Evolutionary conservation across 768 basidiomycete species (phyloP).

Genomic region (Rubroboletus satanas): DNA sequence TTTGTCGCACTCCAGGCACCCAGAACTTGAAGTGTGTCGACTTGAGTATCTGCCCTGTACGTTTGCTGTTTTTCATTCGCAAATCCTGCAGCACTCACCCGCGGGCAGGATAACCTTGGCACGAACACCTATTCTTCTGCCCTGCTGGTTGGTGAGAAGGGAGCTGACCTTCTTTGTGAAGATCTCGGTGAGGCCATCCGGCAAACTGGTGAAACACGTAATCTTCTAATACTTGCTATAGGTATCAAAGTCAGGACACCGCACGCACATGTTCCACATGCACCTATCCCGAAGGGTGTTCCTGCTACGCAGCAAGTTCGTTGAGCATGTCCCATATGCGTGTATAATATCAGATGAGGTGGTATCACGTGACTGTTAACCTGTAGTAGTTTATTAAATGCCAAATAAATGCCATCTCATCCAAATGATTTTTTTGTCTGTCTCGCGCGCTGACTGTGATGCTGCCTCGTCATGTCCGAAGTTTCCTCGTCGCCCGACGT

Average conservation of each 20-base stretch:
- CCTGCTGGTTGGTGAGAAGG: conserved; percentile 67
- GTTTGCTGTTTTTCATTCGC: conserved; percentile 15
- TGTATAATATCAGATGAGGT: not conserved
- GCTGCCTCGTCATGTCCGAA: conserved; percentile 48
- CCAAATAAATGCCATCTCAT: no score
- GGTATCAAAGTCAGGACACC: conserved; percentile 60
- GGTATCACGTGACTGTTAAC: not conserved
- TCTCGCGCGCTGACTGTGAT: conserved; percentile 23
- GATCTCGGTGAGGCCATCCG: conserved; percentile 48
- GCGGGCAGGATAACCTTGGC: conserved; percentile 58
- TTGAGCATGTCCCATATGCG: not conserved
- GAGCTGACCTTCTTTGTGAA: conserved; percentile 55
- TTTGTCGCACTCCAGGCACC: conserved; percentile 37
- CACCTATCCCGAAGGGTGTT: conserved; percentile 51
- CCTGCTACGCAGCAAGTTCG: conserved; percentile 42
- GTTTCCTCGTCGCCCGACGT: conserved; percentile 32
- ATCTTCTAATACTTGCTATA: conserved; percentile 22
- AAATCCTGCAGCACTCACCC: not conserved
- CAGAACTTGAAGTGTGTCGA: conserved; percentile 65
- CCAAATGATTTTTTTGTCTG: conserved; percentile 7
- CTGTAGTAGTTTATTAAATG: not conserved
- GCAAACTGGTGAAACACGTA: not conserved
- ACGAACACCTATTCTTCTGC: conserved; percentile 74
- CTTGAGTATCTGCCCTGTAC: conserved; percentile 67
- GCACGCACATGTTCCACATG: conserved; percentile 68